phyloP scores from a whole-genome alignment of 1,284 basidiomycete species.

The Austroboletus novae-zelandiae region DNA sequence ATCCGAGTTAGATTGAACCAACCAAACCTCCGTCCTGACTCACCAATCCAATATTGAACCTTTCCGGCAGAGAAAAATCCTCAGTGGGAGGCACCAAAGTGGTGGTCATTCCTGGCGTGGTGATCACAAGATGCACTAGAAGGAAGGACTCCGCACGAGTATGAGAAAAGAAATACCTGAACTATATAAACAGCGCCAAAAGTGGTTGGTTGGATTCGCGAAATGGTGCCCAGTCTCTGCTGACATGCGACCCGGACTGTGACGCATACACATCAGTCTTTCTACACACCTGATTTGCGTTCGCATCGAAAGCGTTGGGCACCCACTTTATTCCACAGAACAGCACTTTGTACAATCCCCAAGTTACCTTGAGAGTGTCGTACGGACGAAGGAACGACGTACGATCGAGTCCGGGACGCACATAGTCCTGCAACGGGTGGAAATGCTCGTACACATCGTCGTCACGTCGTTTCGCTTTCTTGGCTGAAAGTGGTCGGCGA shows the following conservation, averaged over 20 bases:
- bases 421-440: conserved; percentile 37
- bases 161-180: conserved; percentile 30
- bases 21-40: neutral
- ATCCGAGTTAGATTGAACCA: no score
- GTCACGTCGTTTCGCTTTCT: conserved; percentile 24
- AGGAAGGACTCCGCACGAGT: neutral
- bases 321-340: conserved; percentile 34
- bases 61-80: conserved; percentile 35
- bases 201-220: conserved; percentile 53
- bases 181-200: conserved; percentile 42
- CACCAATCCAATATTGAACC: conserved; percentile 45
- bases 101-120: conserved; percentile 41
- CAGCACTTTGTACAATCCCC: conserved; percentile 17
- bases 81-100: conserved; percentile 34
- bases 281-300: neutral
- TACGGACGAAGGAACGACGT: conserved; percentile 7
- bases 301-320: neutral
- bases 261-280: neutral
- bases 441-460: conserved; percentile 34
- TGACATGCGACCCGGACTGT: conserved; percentile 41
- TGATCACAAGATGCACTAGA: neutral
- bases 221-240: conserved; percentile 50
- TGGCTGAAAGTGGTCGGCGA: neutral
- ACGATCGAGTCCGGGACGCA: conserved; percentile 45
- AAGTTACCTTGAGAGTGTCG: no score